Evolutionary conservation across 2,329 filamentous ascomycete genomes (phyloP).

Genomic region (Ceratocystis lukuohia): DNA sequence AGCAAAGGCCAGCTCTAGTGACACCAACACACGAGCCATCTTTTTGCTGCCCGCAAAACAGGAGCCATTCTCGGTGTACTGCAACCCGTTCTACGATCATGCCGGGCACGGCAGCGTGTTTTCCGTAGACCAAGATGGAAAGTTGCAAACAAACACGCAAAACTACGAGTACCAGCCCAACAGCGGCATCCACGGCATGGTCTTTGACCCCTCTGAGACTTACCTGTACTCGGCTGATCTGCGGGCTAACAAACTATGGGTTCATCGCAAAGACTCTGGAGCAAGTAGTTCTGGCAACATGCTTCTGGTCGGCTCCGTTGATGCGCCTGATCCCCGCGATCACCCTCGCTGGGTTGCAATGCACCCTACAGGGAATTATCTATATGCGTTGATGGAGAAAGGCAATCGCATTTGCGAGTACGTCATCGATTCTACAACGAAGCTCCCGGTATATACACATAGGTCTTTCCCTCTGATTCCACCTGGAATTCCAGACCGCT

Average conservation of each 20-base stretch:
- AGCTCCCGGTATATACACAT: slow-evolving; percentile 65
- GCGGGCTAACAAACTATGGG: slow-evolving; percentile 70
- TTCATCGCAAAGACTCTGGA: slow-evolving; percentile 49
- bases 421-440: slow-evolving; percentile 58
- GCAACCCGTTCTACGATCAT: slow-evolving; percentile 80
- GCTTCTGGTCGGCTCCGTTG: slow-evolving; percentile 56
- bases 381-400: slow-evolving; percentile 83
- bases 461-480: slow-evolving; percentile 68
- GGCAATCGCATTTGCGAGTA: slow-evolving; percentile 75
- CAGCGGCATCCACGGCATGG: slow-evolving; percentile 70
- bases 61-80: slow-evolving; percentile 70
- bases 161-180: slow-evolving; percentile 58
- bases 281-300: slow-evolving; percentile 41
- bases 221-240: slow-evolving; percentile 72
- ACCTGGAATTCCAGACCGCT: slow-evolving; percentile 44
- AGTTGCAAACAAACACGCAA: slow-evolving; percentile 51
- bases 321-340: slow-evolving; percentile 57
- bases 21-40: slow-evolving; percentile 76
- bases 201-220: slow-evolving; percentile 59
- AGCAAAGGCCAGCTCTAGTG: slow-evolving; percentile 54
- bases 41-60: slow-evolving; percentile 70
- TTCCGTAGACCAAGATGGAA: slow-evolving; percentile 42
- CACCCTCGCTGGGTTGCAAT: slow-evolving; percentile 84
- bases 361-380: slow-evolving; percentile 60
- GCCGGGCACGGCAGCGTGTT: slow-evolving; percentile 73